phyloP scores from a whole-genome alignment of 163 green algal species.

The Scenedesmus sp. region DNA sequence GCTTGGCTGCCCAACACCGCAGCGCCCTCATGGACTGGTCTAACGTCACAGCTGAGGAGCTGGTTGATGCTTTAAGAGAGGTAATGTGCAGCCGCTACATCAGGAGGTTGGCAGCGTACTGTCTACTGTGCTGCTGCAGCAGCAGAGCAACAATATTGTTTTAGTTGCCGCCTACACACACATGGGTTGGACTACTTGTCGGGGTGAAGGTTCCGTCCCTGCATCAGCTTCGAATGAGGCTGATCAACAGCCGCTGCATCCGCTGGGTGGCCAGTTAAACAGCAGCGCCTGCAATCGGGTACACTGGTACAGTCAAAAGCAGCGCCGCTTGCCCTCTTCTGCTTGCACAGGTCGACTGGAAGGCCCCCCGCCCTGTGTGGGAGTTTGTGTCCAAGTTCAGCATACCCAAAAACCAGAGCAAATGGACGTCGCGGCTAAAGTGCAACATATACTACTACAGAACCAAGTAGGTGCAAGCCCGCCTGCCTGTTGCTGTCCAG shows the following conservation, averaged over 20 bases:
- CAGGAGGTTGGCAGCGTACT: not conserved
- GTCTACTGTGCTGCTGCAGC: not conserved
- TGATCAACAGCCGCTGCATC: too few species aligned
- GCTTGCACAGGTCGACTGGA: slow-evolving; percentile 65
- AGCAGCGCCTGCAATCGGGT: too few species aligned
- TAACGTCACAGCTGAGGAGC: slow-evolving; percentile 64
- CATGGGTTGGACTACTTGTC: not conserved
- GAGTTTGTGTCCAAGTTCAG: slow-evolving; percentile 70
- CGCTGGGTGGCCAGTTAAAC: too few species aligned
- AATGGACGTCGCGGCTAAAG: slow-evolving; percentile 69
- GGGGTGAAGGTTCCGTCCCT: not conserved
- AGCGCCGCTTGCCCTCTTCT: not conserved
- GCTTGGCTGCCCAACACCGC: not conserved
- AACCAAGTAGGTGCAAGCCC: slow-evolving; percentile 52
- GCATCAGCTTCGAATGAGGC: too few species aligned
- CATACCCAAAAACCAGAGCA: slow-evolving; percentile 60
- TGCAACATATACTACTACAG: slow-evolving; percentile 77
- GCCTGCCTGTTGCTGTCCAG: not conserved
- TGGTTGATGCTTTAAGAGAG: slow-evolving; percentile 61
- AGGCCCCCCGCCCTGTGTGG: slow-evolving; percentile 56
- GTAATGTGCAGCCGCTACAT: not conserved
- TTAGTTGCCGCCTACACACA: too few species aligned
- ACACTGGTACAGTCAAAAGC: too few species aligned
- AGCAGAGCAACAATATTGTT: not conserved
- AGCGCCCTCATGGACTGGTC: slow-evolving; percentile 62